Evolutionary conservation across 495 filamentous ascomycete species (phyloP).

Genomic region (Neurospora terricola): DNA sequence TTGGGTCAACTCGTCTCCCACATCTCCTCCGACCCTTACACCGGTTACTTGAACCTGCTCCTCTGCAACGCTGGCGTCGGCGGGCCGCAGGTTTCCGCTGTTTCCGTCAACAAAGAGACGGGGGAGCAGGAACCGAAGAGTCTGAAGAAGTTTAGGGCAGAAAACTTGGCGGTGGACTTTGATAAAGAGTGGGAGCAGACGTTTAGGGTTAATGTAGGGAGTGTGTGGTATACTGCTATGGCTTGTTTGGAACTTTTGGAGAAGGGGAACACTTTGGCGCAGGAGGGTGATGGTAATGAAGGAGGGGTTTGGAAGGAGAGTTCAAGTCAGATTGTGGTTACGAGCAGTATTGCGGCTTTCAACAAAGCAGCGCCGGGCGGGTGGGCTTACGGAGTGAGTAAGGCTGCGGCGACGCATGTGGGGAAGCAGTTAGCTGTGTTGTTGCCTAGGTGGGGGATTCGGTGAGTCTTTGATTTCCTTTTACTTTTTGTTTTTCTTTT

Average conservation of each 20-base stretch:
- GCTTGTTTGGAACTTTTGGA: slow-evolving; percentile 56
- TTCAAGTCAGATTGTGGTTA: slow-evolving; percentile 52
- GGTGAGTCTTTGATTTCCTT: slow-evolving; percentile 15
- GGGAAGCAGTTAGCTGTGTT: slow-evolving; percentile 50
- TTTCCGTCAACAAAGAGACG: slow-evolving; percentile 1
- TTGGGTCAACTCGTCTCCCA: slow-evolving; percentile 35
- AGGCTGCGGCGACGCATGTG: slow-evolving; percentile 53
- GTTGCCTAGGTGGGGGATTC: slow-evolving; percentile 48
- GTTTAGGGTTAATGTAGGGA: slow-evolving; percentile 49
- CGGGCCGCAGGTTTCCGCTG: slow-evolving; percentile 36
- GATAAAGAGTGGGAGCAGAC: slow-evolving; percentile 46
- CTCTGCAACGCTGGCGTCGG: slow-evolving; percentile 58
- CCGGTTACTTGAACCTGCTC: slow-evolving; percentile 51
- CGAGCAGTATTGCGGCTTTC: slow-evolving; percentile 52
- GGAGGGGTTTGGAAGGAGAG: not conserved
- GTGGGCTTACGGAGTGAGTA: slow-evolving; percentile 51
- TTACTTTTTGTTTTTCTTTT: not conserved
- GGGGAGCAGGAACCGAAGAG: not conserved
- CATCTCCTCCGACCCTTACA: slow-evolving; percentile 37
- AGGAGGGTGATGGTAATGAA: too few species aligned
- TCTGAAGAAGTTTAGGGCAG: not conserved
- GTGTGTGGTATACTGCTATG: slow-evolving; percentile 52
- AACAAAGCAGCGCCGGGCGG: slow-evolving; percentile 45
- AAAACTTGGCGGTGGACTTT: slow-evolving; percentile 8
- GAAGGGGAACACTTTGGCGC: too few species aligned